Evolutionary conservation across 352 stramenopile genomes (phyloP).

Genomic region (Globisporangium echinulatum): DNA sequence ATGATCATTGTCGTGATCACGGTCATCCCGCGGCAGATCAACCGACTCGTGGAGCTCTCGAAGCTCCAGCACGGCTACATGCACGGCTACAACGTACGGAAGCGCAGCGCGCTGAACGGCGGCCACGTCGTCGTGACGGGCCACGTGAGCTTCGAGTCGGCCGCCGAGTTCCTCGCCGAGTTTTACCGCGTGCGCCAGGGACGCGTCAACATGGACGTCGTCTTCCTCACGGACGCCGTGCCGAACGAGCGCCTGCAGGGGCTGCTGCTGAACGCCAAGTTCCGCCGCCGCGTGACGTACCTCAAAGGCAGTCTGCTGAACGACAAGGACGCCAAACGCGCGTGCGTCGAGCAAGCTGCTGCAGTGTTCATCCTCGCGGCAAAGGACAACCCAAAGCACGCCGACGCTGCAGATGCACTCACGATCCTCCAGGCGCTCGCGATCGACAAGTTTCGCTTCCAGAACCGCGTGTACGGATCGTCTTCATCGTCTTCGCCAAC

Average conservation of each 20-base stretch:
- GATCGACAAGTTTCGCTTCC: conserved; percentile 43
- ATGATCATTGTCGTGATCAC: conserved; percentile 57
- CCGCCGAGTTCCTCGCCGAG: conserved; percentile 47
- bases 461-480: conserved; percentile 18
- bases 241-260: conserved; percentile 28
- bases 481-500: background rate
- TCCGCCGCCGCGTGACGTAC: conserved; percentile 40
- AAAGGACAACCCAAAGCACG: conserved; percentile 33
- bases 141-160: conserved; percentile 33
- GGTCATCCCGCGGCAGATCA: conserved; percentile 48
- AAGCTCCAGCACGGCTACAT: conserved; percentile 41
- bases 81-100: conserved; percentile 39
- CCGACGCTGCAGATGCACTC: conserved; percentile 36
- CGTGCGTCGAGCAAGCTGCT: conserved; percentile 32
- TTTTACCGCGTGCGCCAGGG: conserved; percentile 53
- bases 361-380: conserved; percentile 54
- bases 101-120: conserved; percentile 27
- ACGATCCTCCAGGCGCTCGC: conserved; percentile 51
- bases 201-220: conserved; percentile 58
- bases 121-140: conserved; percentile 51
- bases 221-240: conserved; percentile 32
- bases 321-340: conserved; percentile 43
- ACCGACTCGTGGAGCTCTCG: conserved; percentile 43
- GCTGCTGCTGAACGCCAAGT: conserved; percentile 38
- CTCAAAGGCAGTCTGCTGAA: conserved; percentile 47